Evolutionary conservation across 768 basidiomycete genomes (phyloP), one percentile per base, ranked within the genome.

Genomic region (Dentipellis sp.): DNA sequence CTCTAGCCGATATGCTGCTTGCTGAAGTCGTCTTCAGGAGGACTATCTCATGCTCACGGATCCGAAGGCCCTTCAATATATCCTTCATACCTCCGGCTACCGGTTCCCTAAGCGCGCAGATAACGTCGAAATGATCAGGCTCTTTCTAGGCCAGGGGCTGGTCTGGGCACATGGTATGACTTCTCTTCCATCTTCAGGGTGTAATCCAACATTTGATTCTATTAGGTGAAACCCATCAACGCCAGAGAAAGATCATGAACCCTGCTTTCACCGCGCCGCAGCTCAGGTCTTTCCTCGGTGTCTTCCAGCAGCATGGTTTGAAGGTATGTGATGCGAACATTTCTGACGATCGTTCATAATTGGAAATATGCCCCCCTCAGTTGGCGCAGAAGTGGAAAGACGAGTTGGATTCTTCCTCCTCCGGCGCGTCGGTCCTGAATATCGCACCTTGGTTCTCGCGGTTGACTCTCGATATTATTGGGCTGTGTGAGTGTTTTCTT

Each of bases 241-340:
- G 66, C 16, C 61, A 62, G 36, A 63, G 66, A 45, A 67, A 59
- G 55, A 60, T 65, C 55, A 66, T 67, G 66, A 62, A 62, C 10
- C 65, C 65, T 1, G 65, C 66, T 16, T 67, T 67, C 59, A 62
- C 57, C 12, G 63, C 66, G 10, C 53, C 59, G 37, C 66, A 66
- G 40, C 57, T 67, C 23, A 59, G 54, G 46, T 57, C 64, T 3
- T 67, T 65, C 63, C 58, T 67, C 40, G 63, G 65, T 10, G 50
- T 64, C 45, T 67, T 67, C 60, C 57, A 59, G 10, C 38, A 54
- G 22, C 51, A 56, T 2, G 50, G 53, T 1, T n/a, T 37, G 29
- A 59, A 45, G 59, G 59, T 58, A 35, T 45, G 11, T 39, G 1
- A 29, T 11, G 14, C 50, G 40, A 34, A 14, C 38, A 51, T 42